Base-by-base conservation (phyloP, 1,284 basidiomycete species). In the Apiotrichum montevideense region DNA sequence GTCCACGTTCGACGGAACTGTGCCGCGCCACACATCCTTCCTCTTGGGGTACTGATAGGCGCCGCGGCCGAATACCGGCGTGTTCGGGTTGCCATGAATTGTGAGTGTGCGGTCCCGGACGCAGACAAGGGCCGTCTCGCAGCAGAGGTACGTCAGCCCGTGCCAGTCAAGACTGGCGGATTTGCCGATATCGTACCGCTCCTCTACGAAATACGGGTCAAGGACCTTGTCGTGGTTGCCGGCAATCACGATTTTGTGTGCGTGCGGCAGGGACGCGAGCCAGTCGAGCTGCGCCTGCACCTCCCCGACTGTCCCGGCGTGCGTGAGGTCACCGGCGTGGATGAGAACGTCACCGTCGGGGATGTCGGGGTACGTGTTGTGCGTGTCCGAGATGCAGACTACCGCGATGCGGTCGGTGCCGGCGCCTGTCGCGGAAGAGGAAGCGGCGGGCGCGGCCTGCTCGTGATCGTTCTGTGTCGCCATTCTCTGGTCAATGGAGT, bases 171-270 rank as follows among this genome's bases (percentile, higher is more conserved):
- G 40, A 46, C 55, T 55, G n/a, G 52, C 53, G 4, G 35, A 41
- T 3, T 35, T 34, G 9, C 35, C 51, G 13, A n/a, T 44, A 11
- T 35, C n/a, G 6, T 34, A n/a, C 4, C 33, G 39, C 15, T n/a
- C 10, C 3, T 32, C 47, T 7, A 34, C 41, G 13, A 14, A 43
- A 3, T 35, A 6, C 3, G 21, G 15, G 35, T 55, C 54, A 6
- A 55, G 54, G 2, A 44, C 29, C 43, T 35, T 15, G 43, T 55
- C 54, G 54, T 55, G 54, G 29, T 55, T 55, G 35, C 54, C 54
- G 3, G 13, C 47, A 15, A 55, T 47, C 29, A 55, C 32, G 6
- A 55, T 32, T 43, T 55, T 55, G 54, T 55, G 37, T 43, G 11
- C 13, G 43, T 55, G 54, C 5, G 54, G 54, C 29, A 50, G 35